Evolutionary conservation across 2,329 filamentous ascomycete genomes (phyloP), one percentile per base, ranked within the genome.

Genomic region (Penicillium sp.): DNA sequence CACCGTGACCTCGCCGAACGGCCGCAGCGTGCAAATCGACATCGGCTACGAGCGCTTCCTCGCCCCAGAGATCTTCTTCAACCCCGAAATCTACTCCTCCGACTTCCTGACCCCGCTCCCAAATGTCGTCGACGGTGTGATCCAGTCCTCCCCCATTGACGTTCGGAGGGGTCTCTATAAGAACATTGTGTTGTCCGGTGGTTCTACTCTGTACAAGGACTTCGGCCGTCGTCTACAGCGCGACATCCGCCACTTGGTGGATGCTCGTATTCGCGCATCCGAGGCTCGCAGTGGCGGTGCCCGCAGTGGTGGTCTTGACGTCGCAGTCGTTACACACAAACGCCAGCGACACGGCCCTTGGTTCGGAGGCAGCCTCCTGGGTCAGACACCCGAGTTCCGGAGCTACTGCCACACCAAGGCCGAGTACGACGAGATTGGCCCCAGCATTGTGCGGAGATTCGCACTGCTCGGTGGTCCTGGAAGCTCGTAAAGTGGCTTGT

Each of bases 31-130:
- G 20, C 83, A 80, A 1, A 90, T 99, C 42, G 95, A 99, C 66
- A 89, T 99, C 47, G 94, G 94, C 47, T 99, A 97, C 76, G 94
- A 99, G 74, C 89, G 94, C 30, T 99, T 99, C 81, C 81, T 99
- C 54, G 94, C 94, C 2, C 95, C 95, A 22, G 94, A 99, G 74
- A 99, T 99, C 69, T 99, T 99, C 77, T 99, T 99, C 84, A 99
- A 99, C 76, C 94, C 94, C 27, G 94, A 99, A 77, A 99, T 99
- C 67, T 97, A 97, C 81, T 96, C 90, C 56, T 97, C 92, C 61
- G 94, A 99, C 71, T 99, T 99, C 79, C 79, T 99, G 60, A 99
- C 94, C 11, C 94, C 94, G 13, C 83, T 99, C 8, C 94, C 94
- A 22, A 89, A 84, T 45, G 94, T 99, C 45, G 95, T 99, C 56